phyloP scores from a whole-genome alignment of 2,329 filamentous ascomycete species.

The Nigrospora osmanthi region DNA sequence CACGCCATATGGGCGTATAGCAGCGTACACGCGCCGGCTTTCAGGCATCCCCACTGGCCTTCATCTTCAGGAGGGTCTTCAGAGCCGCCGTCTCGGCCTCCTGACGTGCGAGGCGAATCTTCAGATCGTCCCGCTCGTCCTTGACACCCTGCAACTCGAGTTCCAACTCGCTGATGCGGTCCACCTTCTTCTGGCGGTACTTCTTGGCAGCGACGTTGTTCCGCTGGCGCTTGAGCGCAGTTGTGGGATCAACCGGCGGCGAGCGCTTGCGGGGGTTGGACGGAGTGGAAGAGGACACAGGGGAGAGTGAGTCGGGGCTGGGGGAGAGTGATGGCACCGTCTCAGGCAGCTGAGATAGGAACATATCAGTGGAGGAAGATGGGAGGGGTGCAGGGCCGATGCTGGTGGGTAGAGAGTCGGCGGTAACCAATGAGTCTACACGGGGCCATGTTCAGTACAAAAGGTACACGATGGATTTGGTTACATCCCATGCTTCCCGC shows the following conservation, averaged over 20 bases:
- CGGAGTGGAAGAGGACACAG: not conserved
- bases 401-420: conserved; percentile 1
- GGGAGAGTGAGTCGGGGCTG: not conserved
- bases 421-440: conserved; percentile 13
- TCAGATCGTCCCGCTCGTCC: conserved; percentile 55
- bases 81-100: conserved; percentile 59
- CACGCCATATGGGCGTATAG: no score
- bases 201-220: conserved; percentile 67
- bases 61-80: conserved; percentile 37
- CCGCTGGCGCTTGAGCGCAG: conserved; percentile 49
- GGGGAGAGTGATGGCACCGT: not conserved
- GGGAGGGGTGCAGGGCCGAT: conserved; percentile 1
- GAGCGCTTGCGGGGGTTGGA: conserved; percentile 7
- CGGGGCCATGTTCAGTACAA: conserved; percentile 4
- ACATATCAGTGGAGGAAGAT: not conserved
- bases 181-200: conserved; percentile 63
- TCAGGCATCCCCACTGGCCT: conserved; percentile 7
- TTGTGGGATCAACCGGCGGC: conserved; percentile 19
- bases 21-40: no score
- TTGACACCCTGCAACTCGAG: conserved; percentile 48
- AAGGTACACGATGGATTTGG: not conserved
- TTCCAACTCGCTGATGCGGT: conserved; percentile 57
- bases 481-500: no score
- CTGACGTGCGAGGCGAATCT: conserved; percentile 52
- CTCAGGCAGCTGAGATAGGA: not conserved